Percentiles rank a stretch among this genome's conserved stretches.
These are phyloP conservation scores for Coniferiporia sulphurascens DNA, from an alignment of 1,284 basidiomycete species.

Conservation along the genomic window DNA sequence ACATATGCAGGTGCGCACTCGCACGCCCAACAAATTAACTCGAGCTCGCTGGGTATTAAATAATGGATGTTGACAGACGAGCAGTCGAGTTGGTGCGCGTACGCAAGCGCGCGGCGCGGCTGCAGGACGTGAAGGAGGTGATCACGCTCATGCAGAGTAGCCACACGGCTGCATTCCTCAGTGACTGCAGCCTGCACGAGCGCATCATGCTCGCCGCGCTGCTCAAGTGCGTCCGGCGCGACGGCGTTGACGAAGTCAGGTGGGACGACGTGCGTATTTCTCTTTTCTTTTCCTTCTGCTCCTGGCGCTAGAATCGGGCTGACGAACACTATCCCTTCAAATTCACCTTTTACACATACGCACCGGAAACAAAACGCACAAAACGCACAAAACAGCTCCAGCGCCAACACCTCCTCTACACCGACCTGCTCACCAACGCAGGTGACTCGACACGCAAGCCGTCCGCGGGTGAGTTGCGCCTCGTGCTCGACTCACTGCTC, in stretches of 20 bases:
- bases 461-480: constrained; percentile 46
- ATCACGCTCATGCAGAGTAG: constrained; percentile 90
- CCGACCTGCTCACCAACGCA: constrained; percentile 48
- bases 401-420: constrained; percentile 62
- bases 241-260: constrained; percentile 84
- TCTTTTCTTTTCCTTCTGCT: background rate
- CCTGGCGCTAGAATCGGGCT: background rate
- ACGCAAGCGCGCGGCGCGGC: constrained; percentile 52
- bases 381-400: constrained; percentile 49
- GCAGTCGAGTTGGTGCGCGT: constrained; percentile 76
- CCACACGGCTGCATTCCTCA: constrained; percentile 79
- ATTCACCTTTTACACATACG: constrained; percentile 3
- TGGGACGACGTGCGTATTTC: constrained; percentile 63
- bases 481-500: constrained; percentile 64
- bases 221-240: constrained; percentile 76
- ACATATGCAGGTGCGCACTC: constrained; percentile 73
- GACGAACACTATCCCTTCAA: constrained; percentile 3
- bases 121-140: constrained; percentile 76
- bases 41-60: too few relatives aligned
- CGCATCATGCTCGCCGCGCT: constrained; percentile 86
- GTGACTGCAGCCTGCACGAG: constrained; percentile 80
- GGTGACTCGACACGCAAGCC: constrained; percentile 50
- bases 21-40: too few relatives aligned
- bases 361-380: too few relatives aligned
- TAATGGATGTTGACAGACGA: constrained; percentile 41